These are phyloP conservation scores for Diplodia seriata DNA, from an alignment of 2,329 filamentous ascomycete species.

Conservation along the genomic window DNA sequence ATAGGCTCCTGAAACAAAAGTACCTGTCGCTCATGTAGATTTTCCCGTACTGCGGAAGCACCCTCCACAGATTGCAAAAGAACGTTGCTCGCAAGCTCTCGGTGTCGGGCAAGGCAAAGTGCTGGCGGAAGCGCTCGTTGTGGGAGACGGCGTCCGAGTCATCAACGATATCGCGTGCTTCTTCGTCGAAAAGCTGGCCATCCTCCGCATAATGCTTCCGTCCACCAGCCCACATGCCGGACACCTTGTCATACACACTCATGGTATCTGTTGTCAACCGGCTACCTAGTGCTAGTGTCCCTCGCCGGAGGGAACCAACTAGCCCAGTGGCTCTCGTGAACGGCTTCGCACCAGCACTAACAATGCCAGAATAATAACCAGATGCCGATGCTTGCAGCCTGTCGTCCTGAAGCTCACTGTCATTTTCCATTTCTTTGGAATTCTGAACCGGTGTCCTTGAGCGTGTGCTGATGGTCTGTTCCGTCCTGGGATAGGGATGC, in stretches of 20 bases:
- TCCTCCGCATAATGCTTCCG: constrained; percentile 85
- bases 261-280: constrained; percentile 89
- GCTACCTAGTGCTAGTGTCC: constrained; percentile 80
- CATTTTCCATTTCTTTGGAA: constrained; percentile 9
- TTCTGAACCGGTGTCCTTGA: constrained; percentile 23
- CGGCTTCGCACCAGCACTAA: constrained; percentile 73
- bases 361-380: constrained; percentile 57
- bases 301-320: constrained; percentile 80
- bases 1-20: constrained; percentile 90
- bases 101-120: constrained; percentile 85
- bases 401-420: constrained; percentile 27
- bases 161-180: constrained; percentile 62
- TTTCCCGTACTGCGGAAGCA: constrained; percentile 92
- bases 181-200: constrained; percentile 69
- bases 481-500: constrained; percentile 19
- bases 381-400: constrained; percentile 26
- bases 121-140: constrained; percentile 77
- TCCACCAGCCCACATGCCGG: constrained; percentile 94
- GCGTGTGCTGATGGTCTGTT: constrained; percentile 21
- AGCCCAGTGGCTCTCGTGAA: constrained; percentile 83
- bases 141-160: constrained; percentile 61
- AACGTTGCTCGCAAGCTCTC: constrained; percentile 89
- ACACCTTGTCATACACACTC: constrained; percentile 96
- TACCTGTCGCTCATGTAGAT: constrained; percentile 89
- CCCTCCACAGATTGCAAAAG: constrained; percentile 88